Conservation (phyloP, 2,329 filamentous ascomycete genomes). For the Paraphaeosphaeria sporulosa region DNA sequence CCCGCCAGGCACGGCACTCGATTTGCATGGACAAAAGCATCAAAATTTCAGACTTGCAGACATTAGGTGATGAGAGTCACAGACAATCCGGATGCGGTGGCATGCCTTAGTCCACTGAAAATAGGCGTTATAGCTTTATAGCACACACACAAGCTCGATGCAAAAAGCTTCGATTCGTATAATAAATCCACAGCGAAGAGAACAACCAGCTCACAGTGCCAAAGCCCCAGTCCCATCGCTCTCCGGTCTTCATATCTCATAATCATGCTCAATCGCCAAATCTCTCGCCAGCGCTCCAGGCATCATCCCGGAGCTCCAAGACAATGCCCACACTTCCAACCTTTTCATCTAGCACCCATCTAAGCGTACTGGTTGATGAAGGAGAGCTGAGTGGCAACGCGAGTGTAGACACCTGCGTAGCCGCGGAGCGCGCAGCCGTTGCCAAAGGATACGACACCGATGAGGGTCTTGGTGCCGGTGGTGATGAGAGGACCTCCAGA, state of each 20-base stretch:
- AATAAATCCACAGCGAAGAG: neutral
- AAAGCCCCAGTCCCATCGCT: neutral
- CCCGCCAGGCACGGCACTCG: no score
- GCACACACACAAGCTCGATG: neutral
- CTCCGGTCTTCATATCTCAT: neutral
- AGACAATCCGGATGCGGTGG: no score
- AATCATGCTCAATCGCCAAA: neutral
- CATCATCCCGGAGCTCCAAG: neutral
- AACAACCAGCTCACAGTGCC: neutral
- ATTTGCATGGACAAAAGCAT: no score
- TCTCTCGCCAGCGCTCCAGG: neutral
- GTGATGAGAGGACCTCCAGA: conserved; percentile 15
- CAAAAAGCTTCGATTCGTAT: neutral
- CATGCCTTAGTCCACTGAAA: no score
- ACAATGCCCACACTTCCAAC: neutral
- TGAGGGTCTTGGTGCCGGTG: conserved; percentile 8
- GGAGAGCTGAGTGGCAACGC: conserved; percentile 2
- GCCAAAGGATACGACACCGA: conserved; percentile 19
- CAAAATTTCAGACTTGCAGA: no score
- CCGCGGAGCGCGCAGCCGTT: conserved; percentile 14
- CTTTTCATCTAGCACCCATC: neutral
- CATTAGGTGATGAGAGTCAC: no score
- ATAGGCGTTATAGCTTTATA: no score
- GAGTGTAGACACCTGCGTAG: conserved; percentile 16
- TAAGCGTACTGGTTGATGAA: conserved; percentile 12